phyloP scores from a whole-genome alignment of 345 rosid species.

The Eucalyptus marginata region DNA sequence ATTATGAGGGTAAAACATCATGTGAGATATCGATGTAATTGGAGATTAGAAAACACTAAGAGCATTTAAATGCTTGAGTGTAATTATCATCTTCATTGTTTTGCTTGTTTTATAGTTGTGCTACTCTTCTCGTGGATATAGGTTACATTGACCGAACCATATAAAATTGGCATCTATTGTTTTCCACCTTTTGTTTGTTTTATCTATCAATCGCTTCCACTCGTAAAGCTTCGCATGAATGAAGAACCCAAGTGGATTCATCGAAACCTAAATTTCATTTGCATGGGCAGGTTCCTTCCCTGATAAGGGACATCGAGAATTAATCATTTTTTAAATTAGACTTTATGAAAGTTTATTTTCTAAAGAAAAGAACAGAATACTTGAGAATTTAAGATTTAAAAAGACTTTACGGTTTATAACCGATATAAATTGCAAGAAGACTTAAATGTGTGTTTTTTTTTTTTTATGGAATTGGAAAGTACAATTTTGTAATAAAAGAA shows the following conservation, averaged over 20 bases:
- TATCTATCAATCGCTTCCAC: neutral
- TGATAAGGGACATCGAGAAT: neutral
- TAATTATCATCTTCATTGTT: too few species aligned
- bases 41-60: too few species aligned
- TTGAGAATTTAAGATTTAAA: too few species aligned
- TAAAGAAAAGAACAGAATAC: too few species aligned
- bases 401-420: too few species aligned
- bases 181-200: too few species aligned
- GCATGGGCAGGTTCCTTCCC: neutral
- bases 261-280: neutral
- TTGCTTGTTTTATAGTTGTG: too few species aligned
- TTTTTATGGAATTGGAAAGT: neutral
- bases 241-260: neutral
- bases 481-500: too few species aligned
- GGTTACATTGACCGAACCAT: neutral
- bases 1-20: neutral
- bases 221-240: neutral
- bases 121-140: neutral
- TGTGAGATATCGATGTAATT: neutral
- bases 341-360: too few species aligned
- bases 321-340: too few species aligned
- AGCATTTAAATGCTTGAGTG: rapidly evolving
- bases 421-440: neutral
- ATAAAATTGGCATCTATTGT: neutral
- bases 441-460: too few species aligned